Percentiles rank a stretch among this genome's conserved stretches.
phyloP scores from a whole-genome alignment of 2,329 filamentous ascomycete species.

The Cytospora schulzeri region DNA sequence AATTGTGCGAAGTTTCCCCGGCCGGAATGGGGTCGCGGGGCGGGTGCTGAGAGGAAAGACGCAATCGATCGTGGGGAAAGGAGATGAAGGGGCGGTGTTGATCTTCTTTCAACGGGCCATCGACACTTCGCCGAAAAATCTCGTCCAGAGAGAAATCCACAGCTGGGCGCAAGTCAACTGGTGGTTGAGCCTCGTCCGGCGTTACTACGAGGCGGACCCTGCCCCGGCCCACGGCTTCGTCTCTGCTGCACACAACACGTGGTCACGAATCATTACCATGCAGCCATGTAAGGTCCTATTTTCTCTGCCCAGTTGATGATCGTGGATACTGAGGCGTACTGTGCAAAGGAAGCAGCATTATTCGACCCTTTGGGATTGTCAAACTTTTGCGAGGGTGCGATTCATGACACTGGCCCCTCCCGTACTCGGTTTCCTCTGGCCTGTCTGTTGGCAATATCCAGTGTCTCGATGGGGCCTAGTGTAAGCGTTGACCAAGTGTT shows the following conservation, averaged over 20 bases:
- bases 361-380: not conserved
- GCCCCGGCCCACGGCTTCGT: not conserved
- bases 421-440: not conserved
- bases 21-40: not conserved
- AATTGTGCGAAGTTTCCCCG: not conserved
- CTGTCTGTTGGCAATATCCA: not conserved
- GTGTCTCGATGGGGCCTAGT: not conserved
- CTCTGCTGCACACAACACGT: not conserved
- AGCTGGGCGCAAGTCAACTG: not conserved
- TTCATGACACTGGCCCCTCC: not conserved
- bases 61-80: not conserved
- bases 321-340: not conserved
- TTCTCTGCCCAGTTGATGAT: not conserved
- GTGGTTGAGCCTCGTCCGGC: not conserved
- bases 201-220: not conserved
- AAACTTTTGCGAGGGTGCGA: not conserved
- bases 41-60: not conserved
- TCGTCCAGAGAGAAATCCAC: not conserved
- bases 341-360: not conserved
- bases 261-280: not conserved
- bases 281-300: not conserved
- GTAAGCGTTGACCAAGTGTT: not conserved
- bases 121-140: not conserved
- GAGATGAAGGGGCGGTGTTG: not conserved
- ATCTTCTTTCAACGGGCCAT: not conserved